Conservation (phyloP, 306 rosid genomes). For the Quercus parvula region DNA sequence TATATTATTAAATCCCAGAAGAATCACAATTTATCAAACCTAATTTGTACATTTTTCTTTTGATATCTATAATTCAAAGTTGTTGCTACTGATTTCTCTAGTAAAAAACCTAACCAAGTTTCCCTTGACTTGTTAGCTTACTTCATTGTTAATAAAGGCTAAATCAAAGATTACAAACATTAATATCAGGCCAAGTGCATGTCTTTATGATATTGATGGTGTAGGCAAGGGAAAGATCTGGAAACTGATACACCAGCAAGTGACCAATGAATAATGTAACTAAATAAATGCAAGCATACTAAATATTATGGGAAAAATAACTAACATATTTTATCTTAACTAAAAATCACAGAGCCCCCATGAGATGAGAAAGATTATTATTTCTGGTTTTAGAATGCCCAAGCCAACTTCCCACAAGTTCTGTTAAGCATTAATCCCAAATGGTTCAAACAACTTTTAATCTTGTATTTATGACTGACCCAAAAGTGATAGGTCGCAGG, state of each 20-base stretch:
- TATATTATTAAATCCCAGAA: not conserved
- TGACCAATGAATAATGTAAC: not conserved
- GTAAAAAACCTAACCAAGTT: not conserved
- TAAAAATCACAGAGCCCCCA: not conserved
- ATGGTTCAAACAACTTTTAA: not conserved
- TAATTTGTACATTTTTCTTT: not conserved
- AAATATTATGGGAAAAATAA: too few relatives aligned
- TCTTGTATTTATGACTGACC: not conserved
- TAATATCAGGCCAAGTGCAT: not conserved
- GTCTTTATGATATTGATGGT: not conserved
- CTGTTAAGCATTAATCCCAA: constrained; percentile 1
- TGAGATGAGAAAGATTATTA: not conserved
- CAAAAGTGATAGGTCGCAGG: not conserved
- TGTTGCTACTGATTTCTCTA: not conserved
- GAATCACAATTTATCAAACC: not conserved
- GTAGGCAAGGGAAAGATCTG: not conserved
- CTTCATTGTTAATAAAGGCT: not conserved
- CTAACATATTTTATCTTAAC: too few relatives aligned
- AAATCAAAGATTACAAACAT: not conserved
- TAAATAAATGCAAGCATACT: not conserved
- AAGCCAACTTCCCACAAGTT: not conserved
- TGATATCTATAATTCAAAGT: not conserved
- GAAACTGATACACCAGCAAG: not conserved
- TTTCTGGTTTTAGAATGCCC: not conserved
- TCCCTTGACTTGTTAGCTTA: not conserved